Evolutionary conservation across 2,329 filamentous ascomycete species (phyloP), one percentile per base, ranked within the genome.

Genomic region (Juglanconis sp.): DNA sequence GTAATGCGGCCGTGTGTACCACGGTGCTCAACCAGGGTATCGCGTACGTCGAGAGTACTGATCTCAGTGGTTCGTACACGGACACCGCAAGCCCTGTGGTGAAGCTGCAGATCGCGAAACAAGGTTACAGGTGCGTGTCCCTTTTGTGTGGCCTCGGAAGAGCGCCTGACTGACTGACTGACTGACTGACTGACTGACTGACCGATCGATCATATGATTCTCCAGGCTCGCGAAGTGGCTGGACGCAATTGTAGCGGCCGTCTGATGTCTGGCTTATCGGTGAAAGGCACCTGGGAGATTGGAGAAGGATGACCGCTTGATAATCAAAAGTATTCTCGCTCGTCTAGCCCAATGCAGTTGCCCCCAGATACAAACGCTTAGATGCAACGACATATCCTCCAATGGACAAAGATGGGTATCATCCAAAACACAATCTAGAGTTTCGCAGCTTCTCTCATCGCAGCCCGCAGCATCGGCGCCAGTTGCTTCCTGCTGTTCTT

Each of bases 401-500:
- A 34, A 53, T 32, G 7, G 24, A 53, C 40, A 53, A n/a, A 11
- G 30, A 31, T 32, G 34, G 53, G 57, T 51, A 60, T 60, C 53
- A 50, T 53, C 17, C 35, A 48, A 40, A 15, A 15, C 9, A 7
- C 30, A 44, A 50, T 59, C 52, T 48, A 63, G 10, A 65, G 36
- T 40, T 65, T 72, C n/a, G 68, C 63, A 17, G 61, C 59, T 49
- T 65, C 66, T 65, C 72, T 75, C 69, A 86, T 76, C 0, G 78
- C 80, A 64, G 88, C 82, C 60, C 86, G 81, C 68, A 90, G 68
- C 65, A 90, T 77, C 11, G 89, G 84, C 36, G 85, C 87, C 32
- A 94, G 81, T 71, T 91, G 87, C 73, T 90, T 89, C 65, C 87
- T 77, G 67, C 86, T 88, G 60, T 83, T 76, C 49, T 82, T 81